These are phyloP conservation scores for Penicillium malachiteum DNA, from an alignment of 495 filamentous ascomycete genomes.

Conservation along the genomic window DNA sequence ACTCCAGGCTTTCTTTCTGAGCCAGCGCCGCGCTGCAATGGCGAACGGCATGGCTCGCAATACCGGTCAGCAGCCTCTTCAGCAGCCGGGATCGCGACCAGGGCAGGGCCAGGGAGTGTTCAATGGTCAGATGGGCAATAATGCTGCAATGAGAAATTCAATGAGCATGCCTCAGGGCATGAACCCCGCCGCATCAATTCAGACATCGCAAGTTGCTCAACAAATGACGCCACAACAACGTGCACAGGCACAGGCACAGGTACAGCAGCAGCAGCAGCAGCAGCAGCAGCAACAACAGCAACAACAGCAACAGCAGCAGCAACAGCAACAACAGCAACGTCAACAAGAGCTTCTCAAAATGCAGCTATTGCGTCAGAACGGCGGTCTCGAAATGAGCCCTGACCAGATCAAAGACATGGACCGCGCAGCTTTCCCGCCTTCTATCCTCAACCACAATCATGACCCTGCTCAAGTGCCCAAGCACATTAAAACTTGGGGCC, in stretches of 20 bases:
- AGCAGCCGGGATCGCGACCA: constrained; percentile 31
- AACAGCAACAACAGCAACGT: constrained; percentile 32
- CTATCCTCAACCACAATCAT: constrained; percentile 29
- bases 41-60: constrained; percentile 31
- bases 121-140: constrained; percentile 38
- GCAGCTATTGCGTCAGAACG: constrained; percentile 42
- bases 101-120: constrained; percentile 40
- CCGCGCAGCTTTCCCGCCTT: constrained; percentile 36
- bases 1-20: constrained; percentile 33
- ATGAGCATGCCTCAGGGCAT: constrained; percentile 37
- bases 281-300: constrained; percentile 34
- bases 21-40: constrained; percentile 33
- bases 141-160: constrained; percentile 30
- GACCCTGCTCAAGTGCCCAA: constrained; percentile 47
- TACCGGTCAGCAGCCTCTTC: constrained; percentile 30
- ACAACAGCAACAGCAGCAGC: constrained; percentile 33
- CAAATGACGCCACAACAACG: constrained; percentile 40
- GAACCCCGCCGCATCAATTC: constrained; percentile 26
- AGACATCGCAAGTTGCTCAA: constrained; percentile 33
- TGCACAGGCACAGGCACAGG: constrained; percentile 18
- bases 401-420: constrained; percentile 52
- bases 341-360: constrained; percentile 37
- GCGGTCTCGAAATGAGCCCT: constrained; percentile 40
- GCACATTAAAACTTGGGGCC: constrained; percentile 67
- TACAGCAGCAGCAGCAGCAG: constrained; percentile 33